A percentile compares a stretch with the other conserved stretches of the same genome.
These are phyloP conservation scores for Diaporthe ilicicola DNA, from an alignment of 2,329 filamentous ascomycete species.

Conservation along the genomic window DNA sequence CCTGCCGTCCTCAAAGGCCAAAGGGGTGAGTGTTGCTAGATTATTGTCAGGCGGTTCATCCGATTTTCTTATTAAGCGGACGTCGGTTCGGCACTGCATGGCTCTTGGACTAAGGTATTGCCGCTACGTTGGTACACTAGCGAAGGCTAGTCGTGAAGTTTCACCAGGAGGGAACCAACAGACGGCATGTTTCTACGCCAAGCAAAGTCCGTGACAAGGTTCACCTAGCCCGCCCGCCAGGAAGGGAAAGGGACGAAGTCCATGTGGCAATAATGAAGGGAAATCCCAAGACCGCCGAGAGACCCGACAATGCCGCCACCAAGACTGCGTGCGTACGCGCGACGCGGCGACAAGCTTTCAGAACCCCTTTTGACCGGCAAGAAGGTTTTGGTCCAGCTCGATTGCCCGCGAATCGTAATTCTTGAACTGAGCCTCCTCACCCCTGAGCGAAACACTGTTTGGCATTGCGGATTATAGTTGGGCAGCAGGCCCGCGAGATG, in stretches of 20 bases:
- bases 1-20: background rate
- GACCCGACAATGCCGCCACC: background rate
- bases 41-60: background rate
- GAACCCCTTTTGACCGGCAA: background rate
- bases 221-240: background rate
- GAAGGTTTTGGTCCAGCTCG: constrained; percentile 9
- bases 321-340: constrained; percentile 7
- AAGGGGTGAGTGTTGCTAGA: background rate
- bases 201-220: background rate
- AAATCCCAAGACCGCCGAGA: background rate
- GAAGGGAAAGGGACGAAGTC: background rate
- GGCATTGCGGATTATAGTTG: background rate
- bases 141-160: background rate
- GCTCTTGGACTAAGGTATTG: background rate
- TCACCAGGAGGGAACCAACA: constrained; percentile 5
- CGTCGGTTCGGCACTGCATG: background rate
- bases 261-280: background rate
- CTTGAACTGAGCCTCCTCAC: background rate
- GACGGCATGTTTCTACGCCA: background rate
- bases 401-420: background rate
- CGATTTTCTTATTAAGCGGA: background rate
- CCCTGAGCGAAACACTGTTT: constrained; percentile 2
- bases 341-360: background rate
- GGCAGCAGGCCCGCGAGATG: background rate
- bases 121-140: background rate